These are phyloP conservation scores for Leptographium wingfieldii DNA, from an alignment of 2,329 filamentous ascomycete species.

Conservation along the genomic window DNA sequence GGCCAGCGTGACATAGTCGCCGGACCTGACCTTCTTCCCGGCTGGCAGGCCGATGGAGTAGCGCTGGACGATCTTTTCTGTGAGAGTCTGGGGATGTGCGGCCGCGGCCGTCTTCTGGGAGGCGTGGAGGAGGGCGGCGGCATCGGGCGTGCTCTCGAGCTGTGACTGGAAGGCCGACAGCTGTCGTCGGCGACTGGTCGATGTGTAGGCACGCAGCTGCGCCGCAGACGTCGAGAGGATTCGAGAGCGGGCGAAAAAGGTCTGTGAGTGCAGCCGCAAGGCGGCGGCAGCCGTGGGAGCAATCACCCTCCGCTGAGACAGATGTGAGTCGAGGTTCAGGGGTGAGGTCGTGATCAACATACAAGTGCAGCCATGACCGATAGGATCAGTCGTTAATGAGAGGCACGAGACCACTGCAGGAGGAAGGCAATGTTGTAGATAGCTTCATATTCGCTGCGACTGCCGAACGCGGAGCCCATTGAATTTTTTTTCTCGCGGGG, in stretches of 20 bases:
- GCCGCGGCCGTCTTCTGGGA: constrained; percentile 7
- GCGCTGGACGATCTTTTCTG: constrained; percentile 82
- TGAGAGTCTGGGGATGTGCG: constrained; percentile 58
- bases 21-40: constrained; percentile 62
- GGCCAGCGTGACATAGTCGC: constrained; percentile 71
- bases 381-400: too few species aligned
- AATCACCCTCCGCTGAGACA: constrained; percentile 2
- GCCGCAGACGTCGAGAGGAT: background rate
- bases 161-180: constrained; percentile 50
- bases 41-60: constrained; percentile 64
- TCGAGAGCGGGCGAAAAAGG: background rate
- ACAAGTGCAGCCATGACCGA: background rate
- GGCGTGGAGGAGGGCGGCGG: constrained; percentile 42
- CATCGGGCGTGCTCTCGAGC: constrained; percentile 37
- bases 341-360: background rate
- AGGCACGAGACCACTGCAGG: too few species aligned
- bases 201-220: constrained; percentile 3
- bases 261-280: background rate
- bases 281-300: background rate
- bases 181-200: constrained; percentile 19
- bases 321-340: background rate
- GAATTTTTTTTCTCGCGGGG: too few species aligned
- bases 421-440: too few species aligned
- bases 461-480: too few species aligned
- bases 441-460: too few species aligned